These are phyloP conservation scores for Scleroderma bovista DNA, from an alignment of 768 basidiomycete genomes.

Conservation along the genomic window DNA sequence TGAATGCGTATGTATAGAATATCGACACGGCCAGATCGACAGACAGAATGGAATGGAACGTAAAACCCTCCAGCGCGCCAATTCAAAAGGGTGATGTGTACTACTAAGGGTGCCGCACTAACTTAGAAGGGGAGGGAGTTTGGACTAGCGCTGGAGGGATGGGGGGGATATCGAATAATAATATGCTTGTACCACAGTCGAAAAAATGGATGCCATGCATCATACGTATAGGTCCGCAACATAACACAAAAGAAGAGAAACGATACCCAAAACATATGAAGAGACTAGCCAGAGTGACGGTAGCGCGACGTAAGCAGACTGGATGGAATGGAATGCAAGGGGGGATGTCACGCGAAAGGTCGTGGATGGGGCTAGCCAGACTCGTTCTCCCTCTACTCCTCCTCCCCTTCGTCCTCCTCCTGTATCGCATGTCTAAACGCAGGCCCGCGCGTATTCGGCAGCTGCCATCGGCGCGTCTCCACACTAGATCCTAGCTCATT, in stretches of 20 bases:
- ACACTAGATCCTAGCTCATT: slow-evolving; percentile 43
- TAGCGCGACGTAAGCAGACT: neutral
- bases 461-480: slow-evolving; percentile 57
- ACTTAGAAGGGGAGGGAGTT: too few relatives aligned
- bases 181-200: neutral
- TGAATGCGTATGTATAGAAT: too few relatives aligned
- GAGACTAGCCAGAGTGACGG: neutral
- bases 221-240: neutral
- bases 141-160: too few relatives aligned
- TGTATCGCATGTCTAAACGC: slow-evolving; percentile 70
- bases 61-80: too few relatives aligned
- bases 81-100: too few relatives aligned
- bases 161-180: neutral
- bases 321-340: neutral
- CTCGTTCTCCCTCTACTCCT: slow-evolving; percentile 49
- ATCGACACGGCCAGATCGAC: too few relatives aligned
- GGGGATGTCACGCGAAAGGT: too few relatives aligned
- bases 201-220: neutral
- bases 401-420: slow-evolving; percentile 85
- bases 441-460: slow-evolving; percentile 64
- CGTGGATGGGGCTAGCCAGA: too few relatives aligned
- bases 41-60: too few relatives aligned
- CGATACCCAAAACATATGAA: neutral
- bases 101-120: too few relatives aligned
- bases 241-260: neutral